phyloP scores from a whole-genome alignment of 139 green algal species.

The Tetradesmus lagerheimii region DNA sequence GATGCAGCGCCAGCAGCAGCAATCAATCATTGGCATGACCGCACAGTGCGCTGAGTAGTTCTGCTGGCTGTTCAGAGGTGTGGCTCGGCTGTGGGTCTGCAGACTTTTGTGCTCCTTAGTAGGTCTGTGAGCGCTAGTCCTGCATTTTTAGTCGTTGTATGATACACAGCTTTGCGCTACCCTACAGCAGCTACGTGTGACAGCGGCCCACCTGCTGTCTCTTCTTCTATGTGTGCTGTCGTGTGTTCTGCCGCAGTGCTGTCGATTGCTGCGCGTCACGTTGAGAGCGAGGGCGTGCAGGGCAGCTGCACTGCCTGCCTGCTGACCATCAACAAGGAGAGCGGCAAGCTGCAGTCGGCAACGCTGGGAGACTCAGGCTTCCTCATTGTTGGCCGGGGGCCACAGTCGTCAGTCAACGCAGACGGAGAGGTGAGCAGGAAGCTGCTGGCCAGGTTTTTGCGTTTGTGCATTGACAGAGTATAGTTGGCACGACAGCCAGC shows the following conservation, averaged over 20 bases:
- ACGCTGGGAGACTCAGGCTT: slow-evolving; percentile 93
- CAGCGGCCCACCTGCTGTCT: neutral
- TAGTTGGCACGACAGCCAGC: too few relatives aligned
- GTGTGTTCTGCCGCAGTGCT: slow-evolving; percentile 61
- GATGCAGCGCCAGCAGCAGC: too few relatives aligned
- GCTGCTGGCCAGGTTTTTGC: too few relatives aligned
- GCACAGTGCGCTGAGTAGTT: too few relatives aligned
- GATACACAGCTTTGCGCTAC: too few relatives aligned
- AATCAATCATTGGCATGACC: too few relatives aligned
- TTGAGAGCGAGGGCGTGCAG: slow-evolving; percentile 68
- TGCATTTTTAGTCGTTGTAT: too few relatives aligned
- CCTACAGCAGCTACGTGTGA: neutral
- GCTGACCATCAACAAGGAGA: slow-evolving; percentile 79
- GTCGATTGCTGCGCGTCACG: slow-evolving; percentile 56
- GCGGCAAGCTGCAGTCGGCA: slow-evolving; percentile 78
- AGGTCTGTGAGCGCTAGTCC: too few relatives aligned
- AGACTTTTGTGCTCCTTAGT: too few relatives aligned
- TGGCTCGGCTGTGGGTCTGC: too few relatives aligned
- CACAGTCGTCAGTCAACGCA: neutral
- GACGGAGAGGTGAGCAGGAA: slow-evolving; percentile 43
- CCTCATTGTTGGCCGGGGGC: slow-evolving; percentile 70
- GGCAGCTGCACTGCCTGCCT: slow-evolving; percentile 88
- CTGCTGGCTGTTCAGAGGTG: too few relatives aligned
- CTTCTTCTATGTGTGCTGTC: neutral
- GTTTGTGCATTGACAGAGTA: too few relatives aligned